Conservation (phyloP, 768 basidiomycete genomes). For the Pleurotus giganteus region DNA sequence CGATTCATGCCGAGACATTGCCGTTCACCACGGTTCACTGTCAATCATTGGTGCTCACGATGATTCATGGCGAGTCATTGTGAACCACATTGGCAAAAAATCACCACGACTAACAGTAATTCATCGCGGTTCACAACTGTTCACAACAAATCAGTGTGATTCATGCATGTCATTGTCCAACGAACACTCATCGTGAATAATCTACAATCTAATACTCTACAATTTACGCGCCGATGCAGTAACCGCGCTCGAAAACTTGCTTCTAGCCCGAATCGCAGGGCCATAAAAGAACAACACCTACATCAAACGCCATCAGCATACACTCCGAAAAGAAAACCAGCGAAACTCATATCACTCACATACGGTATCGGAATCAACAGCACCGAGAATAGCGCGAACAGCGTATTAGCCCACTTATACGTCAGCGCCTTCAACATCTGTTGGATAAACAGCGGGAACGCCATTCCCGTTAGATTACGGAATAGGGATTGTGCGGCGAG, state of each 20-base stretch:
- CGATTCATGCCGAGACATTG: too few species aligned
- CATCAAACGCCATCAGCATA: neutral
- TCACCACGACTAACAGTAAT: too few species aligned
- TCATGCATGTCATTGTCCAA: too few species aligned
- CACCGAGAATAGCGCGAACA: conserved; percentile 51
- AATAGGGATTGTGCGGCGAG: conserved; percentile 59
- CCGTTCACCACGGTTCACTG: too few species aligned
- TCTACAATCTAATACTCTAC: neutral
- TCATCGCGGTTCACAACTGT: too few species aligned
- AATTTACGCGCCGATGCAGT: conserved; percentile 3
- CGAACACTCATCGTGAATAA: too few species aligned
- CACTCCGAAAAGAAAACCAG: neutral
- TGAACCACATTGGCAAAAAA: too few species aligned
- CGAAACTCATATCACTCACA: conserved; percentile 30
- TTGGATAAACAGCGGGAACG: conserved; percentile 62
- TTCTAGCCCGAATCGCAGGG: conserved; percentile 35
- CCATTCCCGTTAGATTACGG: conserved; percentile 47
- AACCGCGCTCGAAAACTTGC: conserved; percentile 39
- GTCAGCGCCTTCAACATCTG: conserved; percentile 56
- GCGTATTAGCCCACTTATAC: conserved; percentile 59
- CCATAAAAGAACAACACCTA: conserved; percentile 44
- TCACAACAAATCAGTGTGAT: too few species aligned
- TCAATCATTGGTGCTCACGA: too few species aligned
- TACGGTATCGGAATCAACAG: conserved; percentile 62
- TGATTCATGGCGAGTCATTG: too few species aligned